Evolutionary conservation across 176 grass and related monocot species (phyloP), one percentile per base, ranked within the genome.

Genomic region (Microstegium vimineum): DNA sequence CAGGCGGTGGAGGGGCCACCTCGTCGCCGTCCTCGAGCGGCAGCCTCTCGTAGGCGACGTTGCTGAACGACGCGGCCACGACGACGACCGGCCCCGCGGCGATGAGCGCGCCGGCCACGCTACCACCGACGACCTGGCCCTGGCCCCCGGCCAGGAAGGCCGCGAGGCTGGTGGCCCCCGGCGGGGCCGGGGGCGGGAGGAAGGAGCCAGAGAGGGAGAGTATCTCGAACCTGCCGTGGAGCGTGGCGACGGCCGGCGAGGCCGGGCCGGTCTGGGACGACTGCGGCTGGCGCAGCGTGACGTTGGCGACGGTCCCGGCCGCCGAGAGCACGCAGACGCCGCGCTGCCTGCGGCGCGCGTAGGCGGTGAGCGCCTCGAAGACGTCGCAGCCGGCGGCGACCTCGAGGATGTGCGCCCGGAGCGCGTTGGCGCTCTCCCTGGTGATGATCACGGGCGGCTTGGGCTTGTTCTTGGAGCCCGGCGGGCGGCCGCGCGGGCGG

Each of bases 391-490:
- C 97, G 57, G 85, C 74, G 75, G 89, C 87, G 8, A 99, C 89
- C 85, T 99, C 97, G 3, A 99, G 93, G 73, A 99, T 99, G 81
- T 99, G 97, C 0, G 93, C 86, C 5, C 93, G 80, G 0, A 99
- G 97, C 66, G 93, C 89, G 87, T 99, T 99, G 15, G 93, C 91
- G 77, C 97, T 95, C 85, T 99, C 97, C 35, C 97, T 76, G 22
- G 93, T 99, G 73, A 99, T 96, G 91, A 99, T 99, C 79, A 99
- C 93, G 10, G 97, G 97, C 4, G 97, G 91, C 79, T 94, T 99
- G 11, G 93, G 97, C 86, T 96, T 99, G 93, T 99, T 99, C 87
- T 96, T 99, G 38, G 97, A 99, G 1, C 97, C 97, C 16, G 89
- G 64, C 0, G 97, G 97, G 1, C 96, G 91, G 66, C 97, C 97